Percentiles rank a stretch among this genome's conserved stretches.
phyloP scores from a whole-genome alignment of 768 basidiomycete genomes.

The Russula lepida region DNA sequence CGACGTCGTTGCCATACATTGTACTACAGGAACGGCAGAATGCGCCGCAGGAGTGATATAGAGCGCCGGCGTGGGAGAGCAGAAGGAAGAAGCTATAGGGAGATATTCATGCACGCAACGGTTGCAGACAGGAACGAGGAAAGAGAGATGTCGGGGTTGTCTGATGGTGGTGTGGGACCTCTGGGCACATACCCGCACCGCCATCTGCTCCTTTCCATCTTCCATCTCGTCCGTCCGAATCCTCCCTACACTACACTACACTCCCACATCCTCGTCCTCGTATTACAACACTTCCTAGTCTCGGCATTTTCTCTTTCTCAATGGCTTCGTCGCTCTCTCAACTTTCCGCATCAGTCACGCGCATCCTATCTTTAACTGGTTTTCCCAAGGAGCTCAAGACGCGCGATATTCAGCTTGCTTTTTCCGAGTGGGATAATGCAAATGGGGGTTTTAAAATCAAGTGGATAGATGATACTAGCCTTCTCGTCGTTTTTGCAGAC shows the following conservation, averaged over 20 bases:
- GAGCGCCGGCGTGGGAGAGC: slow-evolving; percentile 11
- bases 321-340: slow-evolving; percentile 72
- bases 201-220: slow-evolving; percentile 1
- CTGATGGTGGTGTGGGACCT: neutral
- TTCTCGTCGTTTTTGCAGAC: slow-evolving; percentile 91
- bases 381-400: slow-evolving; percentile 97
- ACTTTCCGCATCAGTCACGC: slow-evolving; percentile 90
- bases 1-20: slow-evolving; percentile 18
- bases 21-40: neutral
- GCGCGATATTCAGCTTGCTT: slow-evolving; percentile 87
- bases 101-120: neutral
- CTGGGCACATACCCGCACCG: neutral
- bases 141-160: neutral
- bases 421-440: slow-evolving; percentile 78
- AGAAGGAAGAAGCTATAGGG: neutral
- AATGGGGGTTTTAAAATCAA: slow-evolving; percentile 97
- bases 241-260: slow-evolving; percentile 11
- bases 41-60: neutral
- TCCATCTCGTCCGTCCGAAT: neutral
- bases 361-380: slow-evolving; percentile 86
- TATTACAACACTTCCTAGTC: slow-evolving; percentile 16
- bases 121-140: neutral
- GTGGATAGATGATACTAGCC: slow-evolving; percentile 95
- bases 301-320: slow-evolving; percentile 12
- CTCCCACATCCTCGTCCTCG: slow-evolving; percentile 9